These are phyloP conservation scores for Chrysoporthe cubensis DNA, from an alignment of 2,329 filamentous ascomycete species.

Conservation along the genomic window DNA sequence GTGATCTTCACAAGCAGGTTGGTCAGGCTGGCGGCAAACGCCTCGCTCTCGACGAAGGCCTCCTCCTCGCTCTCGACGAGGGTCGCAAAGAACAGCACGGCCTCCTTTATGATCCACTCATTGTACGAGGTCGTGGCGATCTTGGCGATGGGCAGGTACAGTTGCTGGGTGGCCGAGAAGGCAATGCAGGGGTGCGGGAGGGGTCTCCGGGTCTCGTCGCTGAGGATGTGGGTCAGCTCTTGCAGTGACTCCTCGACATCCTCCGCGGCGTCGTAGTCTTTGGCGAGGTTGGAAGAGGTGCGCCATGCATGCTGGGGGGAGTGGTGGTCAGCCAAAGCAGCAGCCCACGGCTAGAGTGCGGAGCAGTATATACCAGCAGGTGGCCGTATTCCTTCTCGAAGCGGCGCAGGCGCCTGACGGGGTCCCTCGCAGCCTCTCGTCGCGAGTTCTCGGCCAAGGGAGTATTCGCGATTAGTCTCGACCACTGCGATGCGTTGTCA, in stretches of 20 bases:
- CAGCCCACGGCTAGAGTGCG: background rate
- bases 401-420: slow-evolving; percentile 65
- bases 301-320: slow-evolving; percentile 60
- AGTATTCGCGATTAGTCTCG: slow-evolving; percentile 66
- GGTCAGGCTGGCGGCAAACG: slow-evolving; percentile 86
- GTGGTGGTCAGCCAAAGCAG: slow-evolving; percentile 20
- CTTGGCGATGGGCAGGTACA: slow-evolving; percentile 87
- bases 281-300: slow-evolving; percentile 61
- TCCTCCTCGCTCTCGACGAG: slow-evolving; percentile 97
- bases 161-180: slow-evolving; percentile 83
- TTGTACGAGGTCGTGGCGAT: slow-evolving; percentile 85
- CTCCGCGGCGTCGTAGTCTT: slow-evolving; percentile 65
- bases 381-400: slow-evolving; percentile 70
- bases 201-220: slow-evolving; percentile 86
- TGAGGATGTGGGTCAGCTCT: slow-evolving; percentile 72
- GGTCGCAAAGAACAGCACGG: slow-evolving; percentile 84
- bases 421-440: slow-evolving; percentile 65
- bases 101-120: slow-evolving; percentile 82
- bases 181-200: slow-evolving; percentile 89
- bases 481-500: slow-evolving; percentile 54
- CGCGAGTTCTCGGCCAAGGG: slow-evolving; percentile 60
- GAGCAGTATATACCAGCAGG: slow-evolving; percentile 53
- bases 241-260: slow-evolving; percentile 65
- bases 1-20: slow-evolving; percentile 82
- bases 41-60: slow-evolving; percentile 83